A percentile compares a stretch with the other conserved stretches of the same genome.
phyloP scores from a whole-genome alignment of 2,329 filamentous ascomycete species.

The Fusarium cicatricum region DNA sequence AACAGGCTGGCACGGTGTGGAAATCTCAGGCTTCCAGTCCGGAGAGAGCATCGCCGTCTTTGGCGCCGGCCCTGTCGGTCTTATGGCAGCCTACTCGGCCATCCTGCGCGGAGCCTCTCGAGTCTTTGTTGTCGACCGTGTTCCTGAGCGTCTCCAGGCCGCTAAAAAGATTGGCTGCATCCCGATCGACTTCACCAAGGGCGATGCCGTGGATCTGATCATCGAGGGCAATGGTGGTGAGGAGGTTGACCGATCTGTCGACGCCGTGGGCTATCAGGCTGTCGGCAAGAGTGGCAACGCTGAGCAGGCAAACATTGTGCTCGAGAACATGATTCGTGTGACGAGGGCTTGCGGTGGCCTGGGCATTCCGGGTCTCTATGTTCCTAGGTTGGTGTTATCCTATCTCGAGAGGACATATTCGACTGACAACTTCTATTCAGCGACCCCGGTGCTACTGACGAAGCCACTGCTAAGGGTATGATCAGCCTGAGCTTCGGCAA shows the following conservation, averaged over 20 bases:
- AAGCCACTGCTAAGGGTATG: conserved; percentile 67
- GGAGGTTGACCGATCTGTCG: conserved; percentile 71
- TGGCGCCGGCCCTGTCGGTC: conserved; percentile 69
- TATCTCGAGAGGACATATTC: background rate
- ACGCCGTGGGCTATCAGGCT: conserved; percentile 73
- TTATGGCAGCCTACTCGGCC: conserved; percentile 73
- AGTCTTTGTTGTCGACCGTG: conserved; percentile 70
- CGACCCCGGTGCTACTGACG: conserved; percentile 70
- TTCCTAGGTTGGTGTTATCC: conserved; percentile 45
- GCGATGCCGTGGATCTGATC: conserved; percentile 68
- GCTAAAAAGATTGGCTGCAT: conserved; percentile 70
- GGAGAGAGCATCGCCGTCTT: conserved; percentile 72
- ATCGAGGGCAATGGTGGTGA: conserved; percentile 65
- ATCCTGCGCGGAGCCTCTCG: conserved; percentile 66
- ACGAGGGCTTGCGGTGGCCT: conserved; percentile 68
- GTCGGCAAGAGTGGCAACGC: conserved; percentile 62
- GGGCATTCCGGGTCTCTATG: conserved; percentile 64
- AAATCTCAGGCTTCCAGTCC: conserved; percentile 65
- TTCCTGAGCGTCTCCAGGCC: conserved; percentile 64
- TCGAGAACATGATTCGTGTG: conserved; percentile 70
- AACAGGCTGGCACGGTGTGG: conserved; percentile 63
- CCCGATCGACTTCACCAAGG: conserved; percentile 67
- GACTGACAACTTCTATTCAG: conserved; percentile 43
- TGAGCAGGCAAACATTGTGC: conserved; percentile 69
- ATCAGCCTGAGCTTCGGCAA: conserved; percentile 72